phyloP scores from a whole-genome alignment of 164 flowering plant species.

The Sextonia rubra region DNA sequence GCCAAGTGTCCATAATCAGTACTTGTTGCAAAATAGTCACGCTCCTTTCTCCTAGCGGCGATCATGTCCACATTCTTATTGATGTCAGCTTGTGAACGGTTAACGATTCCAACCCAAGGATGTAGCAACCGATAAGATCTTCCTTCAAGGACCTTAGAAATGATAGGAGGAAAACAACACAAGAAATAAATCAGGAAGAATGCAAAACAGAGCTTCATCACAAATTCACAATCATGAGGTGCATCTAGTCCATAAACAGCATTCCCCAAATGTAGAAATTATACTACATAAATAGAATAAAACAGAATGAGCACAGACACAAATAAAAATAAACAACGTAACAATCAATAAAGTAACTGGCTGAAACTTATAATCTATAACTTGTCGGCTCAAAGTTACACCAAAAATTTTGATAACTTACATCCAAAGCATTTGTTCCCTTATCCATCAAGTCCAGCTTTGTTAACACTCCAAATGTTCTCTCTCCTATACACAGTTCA shows the following conservation, averaged over 20 bases:
- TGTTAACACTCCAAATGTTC: slow-evolving; percentile 71
- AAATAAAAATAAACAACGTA: no score
- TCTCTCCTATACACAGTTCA: slow-evolving; percentile 40
- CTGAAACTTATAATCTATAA: no score
- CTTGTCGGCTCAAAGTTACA: background rate
- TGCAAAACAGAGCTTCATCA: background rate
- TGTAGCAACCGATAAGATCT: slow-evolving; percentile 59
- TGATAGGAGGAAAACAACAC: background rate
- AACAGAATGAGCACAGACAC: no score
- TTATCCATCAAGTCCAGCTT: slow-evolving; percentile 75
- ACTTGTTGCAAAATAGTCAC: slow-evolving; percentile 61
- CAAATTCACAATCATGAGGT: no score
- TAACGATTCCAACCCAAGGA: slow-evolving; percentile 93
- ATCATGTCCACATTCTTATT: slow-evolving; percentile 87
- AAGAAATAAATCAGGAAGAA: background rate
- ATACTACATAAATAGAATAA: no score
- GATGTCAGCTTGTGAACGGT: slow-evolving; percentile 86
- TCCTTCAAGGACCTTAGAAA: slow-evolving; percentile 73
- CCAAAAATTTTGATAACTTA: slow-evolving; percentile 22
- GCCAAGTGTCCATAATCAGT: slow-evolving; percentile 71
- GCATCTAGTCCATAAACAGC: no score
- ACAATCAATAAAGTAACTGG: no score
- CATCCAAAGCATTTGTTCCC: slow-evolving; percentile 74
- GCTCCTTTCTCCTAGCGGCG: slow-evolving; percentile 75
- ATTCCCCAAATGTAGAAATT: no score